Evolutionary conservation across 345 rosid species (phyloP).

Genomic region (Pistacia atlantica): DNA sequence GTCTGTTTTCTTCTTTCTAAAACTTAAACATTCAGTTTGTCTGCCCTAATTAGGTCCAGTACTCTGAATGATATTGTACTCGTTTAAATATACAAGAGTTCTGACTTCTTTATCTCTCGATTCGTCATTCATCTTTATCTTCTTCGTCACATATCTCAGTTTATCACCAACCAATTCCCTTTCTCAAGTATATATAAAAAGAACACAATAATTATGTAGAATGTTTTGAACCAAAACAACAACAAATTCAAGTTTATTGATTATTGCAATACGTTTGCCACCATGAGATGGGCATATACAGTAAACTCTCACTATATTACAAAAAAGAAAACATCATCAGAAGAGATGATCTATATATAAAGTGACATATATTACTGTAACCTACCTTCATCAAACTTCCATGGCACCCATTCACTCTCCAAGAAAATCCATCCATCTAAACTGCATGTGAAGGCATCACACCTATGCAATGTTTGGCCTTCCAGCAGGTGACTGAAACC

Average conservation of each 20-base stretch:
- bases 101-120: no score
- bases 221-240: neutral
- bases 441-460: no score
- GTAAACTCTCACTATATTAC: neutral
- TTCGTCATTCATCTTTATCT: no score
- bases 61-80: no score
- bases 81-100: no score
- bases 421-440: neutral
- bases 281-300: neutral
- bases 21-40: no score
- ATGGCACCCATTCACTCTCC: neutral
- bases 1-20: no score
- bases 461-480: slow-evolving; percentile 11
- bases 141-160: no score
- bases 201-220: no score
- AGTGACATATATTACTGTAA: neutral
- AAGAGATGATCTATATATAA: neutral
- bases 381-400: slow-evolving; percentile 22
- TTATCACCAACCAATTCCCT: no score
- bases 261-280: neutral
- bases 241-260: slow-evolving; percentile 21
- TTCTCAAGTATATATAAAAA: no score
- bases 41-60: no score
- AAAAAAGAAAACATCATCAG: neutral
- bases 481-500: slow-evolving; percentile 16